Percentiles rank a stretch among this genome's conserved stretches.
Evolutionary conservation across 768 basidiomycete species (phyloP).

Genomic region (Leucocoprinus sp.): DNA sequence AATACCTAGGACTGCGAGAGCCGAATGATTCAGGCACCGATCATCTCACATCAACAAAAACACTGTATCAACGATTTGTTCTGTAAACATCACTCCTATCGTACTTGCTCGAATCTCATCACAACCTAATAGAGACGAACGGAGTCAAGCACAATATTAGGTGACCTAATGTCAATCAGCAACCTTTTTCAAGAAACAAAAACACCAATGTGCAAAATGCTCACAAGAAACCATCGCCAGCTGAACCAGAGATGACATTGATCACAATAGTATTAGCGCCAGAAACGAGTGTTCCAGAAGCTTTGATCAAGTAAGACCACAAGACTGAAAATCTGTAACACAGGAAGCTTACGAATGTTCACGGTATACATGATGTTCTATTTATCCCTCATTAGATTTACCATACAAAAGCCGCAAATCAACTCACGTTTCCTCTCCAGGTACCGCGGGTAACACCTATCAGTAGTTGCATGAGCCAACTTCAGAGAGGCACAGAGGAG

Average conservation of each 20-base stretch:
- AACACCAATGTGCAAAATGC: conserved; percentile 9
- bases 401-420: neutral
- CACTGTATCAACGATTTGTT: conserved; percentile 60
- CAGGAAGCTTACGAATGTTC: conserved; percentile 25
- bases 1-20: neutral
- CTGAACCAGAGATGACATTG: conserved; percentile 28
- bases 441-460: conserved; percentile 28
- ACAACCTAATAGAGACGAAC: conserved; percentile 20
- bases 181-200: neutral
- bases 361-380: conserved; percentile 29
- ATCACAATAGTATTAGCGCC: conserved; percentile 24
- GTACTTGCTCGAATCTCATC: conserved; percentile 14
- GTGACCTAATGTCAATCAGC: conserved; percentile 16
- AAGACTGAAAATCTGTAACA: neutral
- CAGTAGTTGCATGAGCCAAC: neutral
- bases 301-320: conserved; percentile 10
- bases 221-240: conserved; percentile 24
- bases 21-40: neutral
- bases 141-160: conserved; percentile 26
- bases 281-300: conserved; percentile 22
- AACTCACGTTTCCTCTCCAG: conserved; percentile 28
- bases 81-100: conserved; percentile 36
- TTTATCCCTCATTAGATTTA: neutral
- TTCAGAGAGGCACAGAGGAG: too few species aligned
- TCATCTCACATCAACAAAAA: conserved; percentile 48